Conservation (phyloP, 192 early-diverging fungal genomes). For the Backusella parvicylindrica region DNA sequence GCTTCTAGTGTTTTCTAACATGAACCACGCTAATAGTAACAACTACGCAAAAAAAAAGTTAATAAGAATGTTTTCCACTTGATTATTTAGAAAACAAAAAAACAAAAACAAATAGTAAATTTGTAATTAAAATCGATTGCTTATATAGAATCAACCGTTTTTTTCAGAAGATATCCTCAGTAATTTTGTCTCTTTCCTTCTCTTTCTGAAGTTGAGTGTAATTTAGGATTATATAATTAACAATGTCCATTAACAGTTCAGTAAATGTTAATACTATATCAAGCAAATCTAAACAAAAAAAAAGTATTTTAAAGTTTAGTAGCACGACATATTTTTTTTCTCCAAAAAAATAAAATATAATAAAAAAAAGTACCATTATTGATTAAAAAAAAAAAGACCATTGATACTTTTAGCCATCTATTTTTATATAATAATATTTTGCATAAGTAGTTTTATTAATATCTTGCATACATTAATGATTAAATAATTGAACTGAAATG, state of each 20-base stretch:
- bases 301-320: neutral
- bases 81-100: too few species aligned
- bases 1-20: neutral
- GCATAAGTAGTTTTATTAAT: neutral
- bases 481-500: neutral
- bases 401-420: neutral
- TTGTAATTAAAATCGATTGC: too few species aligned
- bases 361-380: too few species aligned
- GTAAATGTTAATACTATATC: neutral
- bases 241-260: neutral
- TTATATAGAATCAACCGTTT: too few species aligned
- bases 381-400: neutral
- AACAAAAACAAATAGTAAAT: too few species aligned
- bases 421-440: neutral
- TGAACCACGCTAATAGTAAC: neutral
- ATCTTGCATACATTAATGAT: neutral
- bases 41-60: neutral
- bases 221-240: neutral
- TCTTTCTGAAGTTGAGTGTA: too few species aligned
- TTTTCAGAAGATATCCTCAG: too few species aligned
- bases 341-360: neutral
- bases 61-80: too few species aligned
- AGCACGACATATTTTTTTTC: neutral
- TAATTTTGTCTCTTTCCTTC: too few species aligned
- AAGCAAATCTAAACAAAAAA: neutral